These are phyloP conservation scores for Euphorbia tirucalli DNA, from an alignment of 345 rosid species.

Conservation along the genomic window DNA sequence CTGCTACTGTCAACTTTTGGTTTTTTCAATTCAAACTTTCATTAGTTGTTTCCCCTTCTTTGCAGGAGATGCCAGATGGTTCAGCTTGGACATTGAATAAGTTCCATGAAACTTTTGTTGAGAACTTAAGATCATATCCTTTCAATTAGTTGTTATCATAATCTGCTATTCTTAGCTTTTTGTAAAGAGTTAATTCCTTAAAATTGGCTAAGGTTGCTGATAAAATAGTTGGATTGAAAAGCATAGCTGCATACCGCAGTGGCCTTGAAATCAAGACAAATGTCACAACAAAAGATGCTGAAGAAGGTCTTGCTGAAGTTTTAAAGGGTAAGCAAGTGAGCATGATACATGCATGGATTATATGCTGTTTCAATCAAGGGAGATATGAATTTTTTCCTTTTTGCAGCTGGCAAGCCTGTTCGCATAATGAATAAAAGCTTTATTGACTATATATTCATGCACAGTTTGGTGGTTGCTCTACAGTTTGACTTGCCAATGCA, in stretches of 20 bases:
- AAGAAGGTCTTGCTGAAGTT: slow-evolving; percentile 64
- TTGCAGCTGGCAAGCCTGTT: slow-evolving; percentile 72
- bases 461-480: slow-evolving; percentile 60
- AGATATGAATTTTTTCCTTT: slow-evolving; percentile 28
- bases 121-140: slow-evolving; percentile 82
- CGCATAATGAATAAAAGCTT: slow-evolving; percentile 68
- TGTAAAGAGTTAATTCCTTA: slow-evolving; percentile 43
- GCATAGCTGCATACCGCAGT: slow-evolving; percentile 89
- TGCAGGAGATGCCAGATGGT: slow-evolving; percentile 49
- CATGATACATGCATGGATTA: slow-evolving; percentile 12
- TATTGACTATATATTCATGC: slow-evolving; percentile 67
- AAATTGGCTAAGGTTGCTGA: slow-evolving; percentile 44
- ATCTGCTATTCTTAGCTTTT: slow-evolving; percentile 6
- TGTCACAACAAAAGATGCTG: slow-evolving; percentile 58
- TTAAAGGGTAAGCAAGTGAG: slow-evolving; percentile 42
- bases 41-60: slow-evolving; percentile 4
- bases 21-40: background rate
- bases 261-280: slow-evolving; percentile 74
- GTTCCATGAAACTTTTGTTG: slow-evolving; percentile 55
- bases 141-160: slow-evolving; percentile 25
- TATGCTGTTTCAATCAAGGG: slow-evolving; percentile 10
- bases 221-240: slow-evolving; percentile 70
- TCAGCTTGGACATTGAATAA: slow-evolving; percentile 62
- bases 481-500: slow-evolving; percentile 75
- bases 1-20: background rate